Conservation (phyloP, 2,329 filamentous ascomycete genomes). For the Plenodomus biglobosus region DNA sequence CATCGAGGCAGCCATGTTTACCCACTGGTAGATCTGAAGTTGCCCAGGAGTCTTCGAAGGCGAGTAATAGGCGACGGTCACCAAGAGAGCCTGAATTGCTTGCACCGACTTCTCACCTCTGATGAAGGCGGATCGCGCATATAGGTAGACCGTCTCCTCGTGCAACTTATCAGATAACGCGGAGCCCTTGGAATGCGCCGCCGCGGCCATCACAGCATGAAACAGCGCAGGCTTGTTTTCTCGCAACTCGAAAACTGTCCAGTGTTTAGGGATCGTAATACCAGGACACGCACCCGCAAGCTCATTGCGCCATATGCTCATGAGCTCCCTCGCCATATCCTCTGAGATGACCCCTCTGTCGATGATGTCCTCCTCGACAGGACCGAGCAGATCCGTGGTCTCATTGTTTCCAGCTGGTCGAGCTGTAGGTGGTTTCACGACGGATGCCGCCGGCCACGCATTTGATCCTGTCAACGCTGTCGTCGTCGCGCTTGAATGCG, state of each 20-base stretch:
- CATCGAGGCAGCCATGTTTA: slow-evolving; percentile 42
- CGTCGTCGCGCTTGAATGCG: slow-evolving; percentile 12
- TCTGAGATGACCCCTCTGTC: slow-evolving; percentile 37
- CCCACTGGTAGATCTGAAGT: slow-evolving; percentile 40
- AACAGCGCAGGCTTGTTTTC: slow-evolving; percentile 38
- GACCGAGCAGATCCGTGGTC: slow-evolving; percentile 24
- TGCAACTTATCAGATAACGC: slow-evolving; percentile 35
- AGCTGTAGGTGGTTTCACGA: slow-evolving; percentile 6
- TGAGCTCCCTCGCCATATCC: slow-evolving; percentile 32
- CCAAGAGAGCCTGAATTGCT: slow-evolving; percentile 39
- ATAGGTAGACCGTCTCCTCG: slow-evolving; percentile 39
- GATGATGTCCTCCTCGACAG: slow-evolving; percentile 37
- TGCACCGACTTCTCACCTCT: slow-evolving; percentile 44
- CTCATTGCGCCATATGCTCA: slow-evolving; percentile 36
- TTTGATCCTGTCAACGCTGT: slow-evolving; percentile 9
- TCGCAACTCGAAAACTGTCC: slow-evolving; percentile 35
- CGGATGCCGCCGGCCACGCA: slow-evolving; percentile 8
- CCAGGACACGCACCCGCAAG: slow-evolving; percentile 34
- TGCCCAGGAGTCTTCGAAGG: slow-evolving; percentile 37
- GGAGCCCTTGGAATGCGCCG: slow-evolving; percentile 37
- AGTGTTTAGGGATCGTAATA: slow-evolving; percentile 33
- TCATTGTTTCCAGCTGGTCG: slow-evolving; percentile 7
- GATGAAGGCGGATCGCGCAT: slow-evolving; percentile 38
- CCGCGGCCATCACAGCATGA: slow-evolving; percentile 42
- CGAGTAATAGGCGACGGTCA: slow-evolving; percentile 40